A percentile compares a stretch with the other conserved stretches of the same genome.
Evolutionary conservation across 345 rosid genomes (phyloP).

Genomic region (Murraya koenigii): DNA sequence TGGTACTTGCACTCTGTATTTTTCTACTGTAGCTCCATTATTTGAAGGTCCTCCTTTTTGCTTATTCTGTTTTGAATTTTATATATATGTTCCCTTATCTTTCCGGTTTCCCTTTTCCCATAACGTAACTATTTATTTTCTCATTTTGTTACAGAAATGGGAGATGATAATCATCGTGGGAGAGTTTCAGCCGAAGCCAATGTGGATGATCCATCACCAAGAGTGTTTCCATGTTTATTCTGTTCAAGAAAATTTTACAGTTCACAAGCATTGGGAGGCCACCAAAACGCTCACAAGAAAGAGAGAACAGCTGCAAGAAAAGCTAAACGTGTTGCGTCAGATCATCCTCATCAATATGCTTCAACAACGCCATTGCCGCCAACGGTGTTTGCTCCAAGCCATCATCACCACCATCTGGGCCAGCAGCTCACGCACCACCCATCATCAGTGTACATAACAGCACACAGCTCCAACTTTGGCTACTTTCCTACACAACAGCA

Average conservation of each 20-base stretch:
- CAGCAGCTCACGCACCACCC: constrained; percentile 37
- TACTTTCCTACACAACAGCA: constrained; percentile 28
- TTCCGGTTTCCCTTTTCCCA: not conserved
- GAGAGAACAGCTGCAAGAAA: constrained; percentile 77
- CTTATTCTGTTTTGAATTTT: not conserved
- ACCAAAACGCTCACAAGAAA: constrained; percentile 94
- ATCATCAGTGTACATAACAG: constrained; percentile 44
- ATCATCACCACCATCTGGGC: constrained; percentile 32
- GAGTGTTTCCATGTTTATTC: constrained; percentile 70
- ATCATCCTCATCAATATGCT: constrained; percentile 19
- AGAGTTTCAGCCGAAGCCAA: constrained; percentile 27
- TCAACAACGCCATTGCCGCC: constrained; percentile 42
- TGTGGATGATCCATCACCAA: constrained; percentile 32
- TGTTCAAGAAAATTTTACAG: constrained; percentile 85
- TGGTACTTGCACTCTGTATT: not conserved
- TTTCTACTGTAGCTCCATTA: not conserved
- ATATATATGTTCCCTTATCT: not conserved
- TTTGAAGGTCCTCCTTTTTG: not conserved
- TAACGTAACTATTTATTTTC: not conserved
- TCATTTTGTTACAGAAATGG: constrained; percentile 29
- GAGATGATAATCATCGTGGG: constrained; percentile 24
- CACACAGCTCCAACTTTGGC: constrained; percentile 44
- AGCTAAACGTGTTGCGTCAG: constrained; percentile 49
- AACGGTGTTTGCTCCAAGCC: constrained; percentile 30
- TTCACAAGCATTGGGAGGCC: constrained; percentile 95